Evolutionary conservation across 1,284 basidiomycete genomes (phyloP), one percentile per base, ranked within the genome.

Genomic region (Sporisorium graminicola): DNA sequence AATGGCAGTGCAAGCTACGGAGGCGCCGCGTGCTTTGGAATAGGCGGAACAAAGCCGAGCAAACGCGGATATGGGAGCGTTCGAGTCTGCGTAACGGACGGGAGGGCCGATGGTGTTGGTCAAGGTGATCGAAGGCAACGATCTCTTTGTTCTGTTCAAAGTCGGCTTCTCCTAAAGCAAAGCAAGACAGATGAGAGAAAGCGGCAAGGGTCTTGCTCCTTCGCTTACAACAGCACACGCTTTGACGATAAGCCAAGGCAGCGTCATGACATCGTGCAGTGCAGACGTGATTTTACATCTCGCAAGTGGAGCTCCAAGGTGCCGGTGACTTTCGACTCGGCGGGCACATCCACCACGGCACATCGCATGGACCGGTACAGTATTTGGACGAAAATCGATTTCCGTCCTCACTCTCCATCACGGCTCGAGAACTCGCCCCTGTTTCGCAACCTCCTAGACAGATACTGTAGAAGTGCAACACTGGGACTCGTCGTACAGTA

Each of bases 281-380:
- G 31, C 13, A 22, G 22, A 5, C 29, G 29, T 31, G 29, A 9
- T n/a, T 46, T 16, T 24, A 4, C 18, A 14, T 44, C 20, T 24
- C 43, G 2, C 2, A 24, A 31, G 51, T 40, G 35, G 35, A 37
- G 54, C 44, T 26, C 18, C 47, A 49, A 31, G 16, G 24, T 50
- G 49, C 49, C 29, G 49, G 29, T 31, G 49, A 50, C 29, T 31
- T 50, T 50, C 49, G 49, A n/a, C n/a, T n/a, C n/a, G n/a, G n/a
- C n/a, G n/a, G n/a, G 49, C 49, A 22, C n/a, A 27, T 44, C 24
- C 55, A 42, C 55, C 43, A 37, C 65, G 65, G 46, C 58, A 67
- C 61, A 53, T 67, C 65, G 58, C 58, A 60, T 57, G 46, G 5
- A 40, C 16, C 5, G 3, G 40, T 24, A 42, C 42, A n/a, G 16